A percentile compares a stretch with the other conserved stretches of the same genome.
Conservation (phyloP, 1,139 yeast genomes). For the Hansenula sp. region DNA sequence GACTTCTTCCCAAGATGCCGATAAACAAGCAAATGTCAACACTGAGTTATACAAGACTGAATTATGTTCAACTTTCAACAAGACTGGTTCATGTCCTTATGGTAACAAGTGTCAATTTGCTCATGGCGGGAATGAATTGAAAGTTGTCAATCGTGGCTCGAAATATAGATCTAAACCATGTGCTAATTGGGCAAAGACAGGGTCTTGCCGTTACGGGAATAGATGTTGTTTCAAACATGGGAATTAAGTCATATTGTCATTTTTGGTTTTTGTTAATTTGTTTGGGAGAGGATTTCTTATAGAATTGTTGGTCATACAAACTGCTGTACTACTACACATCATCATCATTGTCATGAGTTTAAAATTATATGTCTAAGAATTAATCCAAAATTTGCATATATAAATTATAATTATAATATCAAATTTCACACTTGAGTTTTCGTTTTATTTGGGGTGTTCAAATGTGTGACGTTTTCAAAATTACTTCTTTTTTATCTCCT, state of each 20-base stretch:
- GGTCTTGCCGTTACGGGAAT: conserved; percentile 83
- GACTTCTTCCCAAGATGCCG: conserved; percentile 11
- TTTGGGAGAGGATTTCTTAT: background rate
- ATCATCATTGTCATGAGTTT: too few relatives aligned
- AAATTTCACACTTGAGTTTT: background rate
- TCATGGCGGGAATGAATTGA: conserved; percentile 78
- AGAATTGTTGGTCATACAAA: background rate
- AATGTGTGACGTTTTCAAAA: background rate
- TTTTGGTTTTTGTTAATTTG: background rate
- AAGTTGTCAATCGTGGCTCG: conserved; percentile 67
- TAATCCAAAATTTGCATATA: too few relatives aligned
- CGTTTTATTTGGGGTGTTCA: background rate
- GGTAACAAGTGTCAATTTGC: conserved; percentile 94
- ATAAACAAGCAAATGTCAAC: conserved; percentile 43
- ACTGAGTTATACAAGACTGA: conserved; percentile 86
- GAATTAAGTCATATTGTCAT: conserved; percentile 24
- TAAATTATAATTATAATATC: too few relatives aligned
- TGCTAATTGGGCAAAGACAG: conserved; percentile 80
- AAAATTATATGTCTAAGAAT: background rate
- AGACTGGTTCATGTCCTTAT: conserved; percentile 77
- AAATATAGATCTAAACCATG: conserved; percentile 94
- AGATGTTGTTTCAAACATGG: conserved; percentile 92
- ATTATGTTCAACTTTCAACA: conserved; percentile 75
- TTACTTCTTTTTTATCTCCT: background rate
- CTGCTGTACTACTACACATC: too few relatives aligned